Evolutionary conservation across 768 basidiomycete species (phyloP).

Genomic region (Holtermannia corniformis): DNA sequence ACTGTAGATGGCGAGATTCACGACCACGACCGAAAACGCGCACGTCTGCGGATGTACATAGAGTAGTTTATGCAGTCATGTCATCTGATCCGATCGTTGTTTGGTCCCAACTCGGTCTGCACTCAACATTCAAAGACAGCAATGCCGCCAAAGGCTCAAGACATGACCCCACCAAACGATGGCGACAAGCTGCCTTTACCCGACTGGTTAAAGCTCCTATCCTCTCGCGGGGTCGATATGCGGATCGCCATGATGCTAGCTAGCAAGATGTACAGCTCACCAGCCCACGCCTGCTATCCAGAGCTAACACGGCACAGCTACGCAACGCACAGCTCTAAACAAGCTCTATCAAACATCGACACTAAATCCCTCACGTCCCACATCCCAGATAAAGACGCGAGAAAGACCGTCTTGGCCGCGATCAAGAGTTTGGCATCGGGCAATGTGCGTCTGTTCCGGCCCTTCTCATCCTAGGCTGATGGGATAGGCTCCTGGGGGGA

Average conservation of each 20-base stretch:
- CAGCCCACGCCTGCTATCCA: neutral
- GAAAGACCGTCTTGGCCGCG: slow-evolving; percentile 28
- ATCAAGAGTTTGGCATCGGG: slow-evolving; percentile 27
- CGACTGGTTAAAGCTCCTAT: slow-evolving; percentile 35
- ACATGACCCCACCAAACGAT: slow-evolving; percentile 7
- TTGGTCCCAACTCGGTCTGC: neutral
- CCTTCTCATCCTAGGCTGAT: neutral
- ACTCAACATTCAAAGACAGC: too few relatives aligned
- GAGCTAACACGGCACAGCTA: too few relatives aligned
- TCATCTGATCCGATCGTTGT: too few relatives aligned
- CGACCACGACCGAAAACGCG: too few relatives aligned
- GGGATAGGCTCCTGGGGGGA: neutral
- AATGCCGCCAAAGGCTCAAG: slow-evolving; percentile 18
- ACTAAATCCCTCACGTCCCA: slow-evolving; percentile 23
- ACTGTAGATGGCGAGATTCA: too few relatives aligned
- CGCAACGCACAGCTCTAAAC: too few relatives aligned
- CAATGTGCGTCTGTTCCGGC: slow-evolving; percentile 12
- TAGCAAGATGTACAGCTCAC: slow-evolving; percentile 31
- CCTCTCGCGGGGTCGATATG: slow-evolving; percentile 36
- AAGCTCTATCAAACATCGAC: slow-evolving; percentile 14
- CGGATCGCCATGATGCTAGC: slow-evolving; percentile 37
- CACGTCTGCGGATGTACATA: too few relatives aligned
- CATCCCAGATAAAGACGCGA: slow-evolving; percentile 33
- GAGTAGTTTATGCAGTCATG: too few relatives aligned
- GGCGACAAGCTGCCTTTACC: slow-evolving; percentile 23